Evolutionary conservation across 345 rosid genomes (phyloP).

Genomic region (Syzygium aromaticum): DNA sequence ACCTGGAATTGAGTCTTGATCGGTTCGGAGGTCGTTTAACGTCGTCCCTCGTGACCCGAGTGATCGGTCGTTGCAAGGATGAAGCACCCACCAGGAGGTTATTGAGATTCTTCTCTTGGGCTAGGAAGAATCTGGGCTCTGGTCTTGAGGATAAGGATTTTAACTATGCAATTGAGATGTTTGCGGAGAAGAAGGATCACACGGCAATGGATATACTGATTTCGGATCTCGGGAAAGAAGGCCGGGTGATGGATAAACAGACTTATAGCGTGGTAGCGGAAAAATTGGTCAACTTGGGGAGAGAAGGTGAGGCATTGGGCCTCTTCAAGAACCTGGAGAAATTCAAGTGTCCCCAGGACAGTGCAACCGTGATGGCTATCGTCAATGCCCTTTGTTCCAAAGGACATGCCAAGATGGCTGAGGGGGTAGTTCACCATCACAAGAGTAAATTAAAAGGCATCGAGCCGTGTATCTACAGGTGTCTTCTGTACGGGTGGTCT

Average conservation of each 20-base stretch:
- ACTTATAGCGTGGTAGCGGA: constrained; percentile 59
- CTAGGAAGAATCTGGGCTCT: constrained; percentile 27
- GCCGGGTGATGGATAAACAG: constrained; percentile 45
- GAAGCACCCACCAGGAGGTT: constrained; percentile 63
- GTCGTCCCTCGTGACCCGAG: constrained; percentile 31
- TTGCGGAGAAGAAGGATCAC: constrained; percentile 68
- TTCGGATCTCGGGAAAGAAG: constrained; percentile 54
- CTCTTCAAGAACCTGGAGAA: constrained; percentile 79
- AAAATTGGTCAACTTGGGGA: constrained; percentile 58
- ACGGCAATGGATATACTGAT: constrained; percentile 52
- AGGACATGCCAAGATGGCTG: constrained; percentile 80
- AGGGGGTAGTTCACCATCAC: constrained; percentile 68
- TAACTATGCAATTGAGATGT: constrained; percentile 52
- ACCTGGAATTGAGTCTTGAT: constrained; percentile 53
- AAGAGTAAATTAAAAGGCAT: constrained; percentile 35
- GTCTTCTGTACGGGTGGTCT: constrained; percentile 69
- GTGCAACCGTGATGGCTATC: constrained; percentile 44
- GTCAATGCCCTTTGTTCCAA: constrained; percentile 62
- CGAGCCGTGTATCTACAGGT: constrained; percentile 46
- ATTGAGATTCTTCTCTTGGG: constrained; percentile 77
- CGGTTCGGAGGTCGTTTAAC: constrained; percentile 24
- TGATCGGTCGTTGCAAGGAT: constrained; percentile 39
- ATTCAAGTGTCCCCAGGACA: constrained; percentile 59
- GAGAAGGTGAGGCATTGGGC: constrained; percentile 78
- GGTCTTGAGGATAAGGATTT: constrained; percentile 43